A percentile compares a stretch with the other conserved stretches of the same genome.
Evolutionary conservation across 2,329 filamentous ascomycete genomes (phyloP).

Genomic region (Pestalotiopsis sp.): DNA sequence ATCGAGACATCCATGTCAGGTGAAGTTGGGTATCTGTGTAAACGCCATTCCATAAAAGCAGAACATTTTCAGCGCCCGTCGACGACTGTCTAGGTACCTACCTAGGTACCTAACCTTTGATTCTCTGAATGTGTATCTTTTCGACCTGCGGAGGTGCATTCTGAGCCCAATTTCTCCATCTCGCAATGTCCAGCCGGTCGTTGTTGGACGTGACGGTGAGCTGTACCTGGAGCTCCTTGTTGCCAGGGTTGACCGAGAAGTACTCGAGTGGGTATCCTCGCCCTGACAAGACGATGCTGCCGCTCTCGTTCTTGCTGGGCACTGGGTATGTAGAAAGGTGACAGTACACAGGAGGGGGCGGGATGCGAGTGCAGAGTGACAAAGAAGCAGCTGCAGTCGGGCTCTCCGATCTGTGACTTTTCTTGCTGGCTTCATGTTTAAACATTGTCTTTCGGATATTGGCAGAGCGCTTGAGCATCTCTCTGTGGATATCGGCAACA

Average conservation of each 20-base stretch:
- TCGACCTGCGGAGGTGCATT: conserved; percentile 11
- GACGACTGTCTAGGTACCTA: too few species aligned
- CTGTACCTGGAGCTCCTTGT: neutral
- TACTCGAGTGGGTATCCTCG: neutral
- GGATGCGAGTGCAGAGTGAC: neutral
- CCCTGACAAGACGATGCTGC: conserved; percentile 6
- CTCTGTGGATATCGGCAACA: conserved; percentile 11
- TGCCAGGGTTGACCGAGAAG: neutral
- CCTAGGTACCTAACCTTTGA: neutral
- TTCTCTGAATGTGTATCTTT: neutral
- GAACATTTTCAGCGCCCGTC: too few species aligned
- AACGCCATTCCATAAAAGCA: too few species aligned
- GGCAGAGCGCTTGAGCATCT: conserved; percentile 5
- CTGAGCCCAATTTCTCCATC: conserved; percentile 14
- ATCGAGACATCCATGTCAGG: too few species aligned
- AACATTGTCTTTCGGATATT: neutral
- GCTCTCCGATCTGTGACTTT: neutral
- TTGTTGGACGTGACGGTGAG: neutral
- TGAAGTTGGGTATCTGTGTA: too few species aligned
- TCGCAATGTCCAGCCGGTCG: neutral
- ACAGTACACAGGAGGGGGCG: conserved; percentile 11
- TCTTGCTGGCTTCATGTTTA: neutral
- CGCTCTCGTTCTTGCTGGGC: neutral
- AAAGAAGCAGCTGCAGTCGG: neutral
- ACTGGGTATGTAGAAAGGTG: conserved; percentile 7